A percentile compares a stretch with the other conserved stretches of the same genome.
phyloP scores from a whole-genome alignment of 768 basidiomycete genomes.

The Russula earlei region DNA sequence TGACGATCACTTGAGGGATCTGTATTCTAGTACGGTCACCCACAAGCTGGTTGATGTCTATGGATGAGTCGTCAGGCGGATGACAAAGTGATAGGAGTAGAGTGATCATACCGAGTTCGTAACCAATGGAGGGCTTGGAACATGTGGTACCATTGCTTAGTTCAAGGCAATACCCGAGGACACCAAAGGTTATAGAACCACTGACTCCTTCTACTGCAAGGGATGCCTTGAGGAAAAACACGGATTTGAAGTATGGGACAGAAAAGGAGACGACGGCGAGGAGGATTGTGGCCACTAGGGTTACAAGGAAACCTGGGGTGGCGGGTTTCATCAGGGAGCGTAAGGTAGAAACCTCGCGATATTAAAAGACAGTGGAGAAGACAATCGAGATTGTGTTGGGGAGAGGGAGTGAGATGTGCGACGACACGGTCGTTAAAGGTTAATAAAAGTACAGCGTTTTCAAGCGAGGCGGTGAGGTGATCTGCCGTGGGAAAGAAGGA shows the following conservation, averaged over 20 bases:
- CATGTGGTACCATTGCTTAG: constrained; percentile 52
- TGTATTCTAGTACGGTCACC: constrained; percentile 55
- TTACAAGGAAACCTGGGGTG: constrained; percentile 82
- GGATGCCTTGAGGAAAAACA: constrained; percentile 80
- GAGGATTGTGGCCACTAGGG: constrained; percentile 65
- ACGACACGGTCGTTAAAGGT: background rate
- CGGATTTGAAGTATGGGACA: constrained; percentile 79
- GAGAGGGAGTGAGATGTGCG: background rate
- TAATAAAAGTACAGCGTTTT: too few species aligned
- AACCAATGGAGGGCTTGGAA: constrained; percentile 75
- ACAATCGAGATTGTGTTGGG: background rate
- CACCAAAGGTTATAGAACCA: constrained; percentile 76
- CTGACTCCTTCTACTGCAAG: constrained; percentile 37
- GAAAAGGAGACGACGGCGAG: constrained; percentile 85
- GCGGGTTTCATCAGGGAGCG: constrained; percentile 59
- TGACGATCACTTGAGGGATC: constrained; percentile 76
- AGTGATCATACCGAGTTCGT: constrained; percentile 61
- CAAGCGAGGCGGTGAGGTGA: too few species aligned
- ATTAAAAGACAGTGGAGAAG: background rate
- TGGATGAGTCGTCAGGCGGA: background rate
- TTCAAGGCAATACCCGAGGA: constrained; percentile 78
- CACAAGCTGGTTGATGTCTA: constrained; percentile 78
- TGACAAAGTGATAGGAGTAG: background rate
- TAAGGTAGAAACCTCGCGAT: background rate
- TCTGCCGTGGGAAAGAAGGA: background rate